phyloP scores from a whole-genome alignment of 2,329 filamentous ascomycete genomes.

The Cryphonectria japonica region DNA sequence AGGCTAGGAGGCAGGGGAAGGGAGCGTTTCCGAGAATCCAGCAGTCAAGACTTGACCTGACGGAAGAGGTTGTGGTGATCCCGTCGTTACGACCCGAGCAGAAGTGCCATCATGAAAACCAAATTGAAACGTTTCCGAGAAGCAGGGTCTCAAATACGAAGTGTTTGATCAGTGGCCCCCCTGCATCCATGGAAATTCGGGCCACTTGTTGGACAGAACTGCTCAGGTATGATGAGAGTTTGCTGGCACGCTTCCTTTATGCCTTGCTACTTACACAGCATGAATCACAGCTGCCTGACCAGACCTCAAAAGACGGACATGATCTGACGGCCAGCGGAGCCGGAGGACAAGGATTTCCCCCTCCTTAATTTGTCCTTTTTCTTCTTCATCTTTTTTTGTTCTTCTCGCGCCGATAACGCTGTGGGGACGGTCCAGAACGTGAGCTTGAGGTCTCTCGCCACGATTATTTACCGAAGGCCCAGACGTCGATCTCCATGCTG shows the following conservation, averaged over 20 bases:
- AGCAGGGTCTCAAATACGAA: background rate
- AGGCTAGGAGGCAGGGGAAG: background rate
- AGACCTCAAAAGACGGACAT: background rate
- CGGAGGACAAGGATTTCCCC: background rate
- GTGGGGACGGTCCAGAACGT: background rate
- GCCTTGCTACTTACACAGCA: too few relatives aligned
- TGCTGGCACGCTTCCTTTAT: background rate
- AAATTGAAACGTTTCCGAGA: background rate
- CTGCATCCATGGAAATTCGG: background rate
- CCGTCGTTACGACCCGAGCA: background rate
- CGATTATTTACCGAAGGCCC: background rate
- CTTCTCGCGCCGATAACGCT: background rate
- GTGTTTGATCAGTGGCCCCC: background rate
- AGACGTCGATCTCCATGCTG: background rate
- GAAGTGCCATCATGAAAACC: background rate
- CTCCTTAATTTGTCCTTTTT: too few relatives aligned
- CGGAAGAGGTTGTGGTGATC: background rate
- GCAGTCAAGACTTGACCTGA: background rate
- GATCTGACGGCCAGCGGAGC: constrained; percentile 1
- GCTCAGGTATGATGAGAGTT: background rate
- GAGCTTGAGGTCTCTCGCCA: background rate
- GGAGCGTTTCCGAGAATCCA: background rate
- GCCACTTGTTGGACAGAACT: background rate
- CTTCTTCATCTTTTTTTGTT: too few relatives aligned
- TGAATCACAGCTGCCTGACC: background rate